phyloP scores from a whole-genome alignment of 345 rosid species.

The Leavenworthia alabamica region DNA sequence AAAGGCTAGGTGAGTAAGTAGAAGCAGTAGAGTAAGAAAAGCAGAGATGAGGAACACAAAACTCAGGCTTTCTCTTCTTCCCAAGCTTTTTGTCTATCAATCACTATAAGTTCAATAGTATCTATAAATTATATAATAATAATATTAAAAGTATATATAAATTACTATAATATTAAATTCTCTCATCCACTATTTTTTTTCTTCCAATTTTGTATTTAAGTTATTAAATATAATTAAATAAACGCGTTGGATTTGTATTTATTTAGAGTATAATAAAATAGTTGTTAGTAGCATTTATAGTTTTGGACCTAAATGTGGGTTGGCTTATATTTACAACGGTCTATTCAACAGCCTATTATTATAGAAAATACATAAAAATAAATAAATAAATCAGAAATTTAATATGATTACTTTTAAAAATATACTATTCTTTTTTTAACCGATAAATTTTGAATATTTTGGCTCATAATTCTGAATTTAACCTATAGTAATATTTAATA shows the following conservation, averaged over 20 bases:
- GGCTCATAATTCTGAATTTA: neutral
- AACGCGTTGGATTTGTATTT: neutral
- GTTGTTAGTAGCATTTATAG: conserved; percentile 13
- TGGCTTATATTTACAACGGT: conserved; percentile 14
- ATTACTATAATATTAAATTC: neutral
- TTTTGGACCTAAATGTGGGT: conserved; percentile 16
- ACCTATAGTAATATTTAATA: neutral
- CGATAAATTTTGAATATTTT: neutral
- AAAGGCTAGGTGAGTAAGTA: neutral
- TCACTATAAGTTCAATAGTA: conserved; percentile 12
- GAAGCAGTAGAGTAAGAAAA: conserved; percentile 24
- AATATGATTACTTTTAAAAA: neutral
- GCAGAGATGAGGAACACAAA: conserved; percentile 24
- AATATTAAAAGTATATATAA: too few species aligned
- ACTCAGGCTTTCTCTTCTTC: conserved; percentile 28
- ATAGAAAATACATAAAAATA: neutral
- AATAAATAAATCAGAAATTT: neutral
- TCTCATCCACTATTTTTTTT: neutral
- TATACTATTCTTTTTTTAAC: neutral
- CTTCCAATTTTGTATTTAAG: neutral
- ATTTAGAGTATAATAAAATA: neutral
- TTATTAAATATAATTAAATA: neutral
- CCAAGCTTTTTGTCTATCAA: conserved; percentile 21
- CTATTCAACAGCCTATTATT: neutral
- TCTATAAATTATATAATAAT: neutral